Base-by-base conservation (phyloP, 148 eudicot genomes). In the Suaeda aralocaspica region DNA sequence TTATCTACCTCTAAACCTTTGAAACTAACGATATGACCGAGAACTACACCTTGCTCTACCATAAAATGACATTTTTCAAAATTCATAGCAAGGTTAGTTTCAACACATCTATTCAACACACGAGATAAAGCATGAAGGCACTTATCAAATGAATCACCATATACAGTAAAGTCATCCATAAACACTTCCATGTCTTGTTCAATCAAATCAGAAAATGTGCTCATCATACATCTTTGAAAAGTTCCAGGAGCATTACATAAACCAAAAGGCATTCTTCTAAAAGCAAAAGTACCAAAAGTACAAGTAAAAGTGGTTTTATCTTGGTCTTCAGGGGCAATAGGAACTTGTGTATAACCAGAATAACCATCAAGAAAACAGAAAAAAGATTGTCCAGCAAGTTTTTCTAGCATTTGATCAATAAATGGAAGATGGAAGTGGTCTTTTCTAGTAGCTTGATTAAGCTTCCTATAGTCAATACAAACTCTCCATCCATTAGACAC, bases 1-100 rank as follows among this genome's bases (percentile, higher is more conserved):
- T 53, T 53, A 42, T 73, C 76, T 8, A 58, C 68, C 39, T 75
- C 78, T 46, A 75, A 6, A 5, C 61, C 66, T 29, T 30, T 73
- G 9, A 55, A 6, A 41, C 28, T 50, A 0, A 73, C 65, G 16
- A 65, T 45, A 57, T 59, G 64, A 6, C 64, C 64, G 2, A 73
- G 39, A 25, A 65, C 49, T 0, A 66, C 52, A 41, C 76, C 70
- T 52, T 65, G 44, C 24, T 73, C 44, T 0, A 74, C 72, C 67
- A 74, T 68, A 53, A 59, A 74, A 60, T 74, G 78, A 36, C 41
- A 36, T 8, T 36, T 36, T 36, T 36, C 8, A 36, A 36, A 36
- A 36, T 36, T 36, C 41, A 60, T 66, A 4, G 44, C 67, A 21
- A 74, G 61, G 56, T 68, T 60, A 34, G 74, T 44, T 5, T 71